Percentiles rank a stretch among this genome's conserved stretches.
phyloP scores from a whole-genome alignment of 345 rosid species.

The Jatropha curcas region DNA sequence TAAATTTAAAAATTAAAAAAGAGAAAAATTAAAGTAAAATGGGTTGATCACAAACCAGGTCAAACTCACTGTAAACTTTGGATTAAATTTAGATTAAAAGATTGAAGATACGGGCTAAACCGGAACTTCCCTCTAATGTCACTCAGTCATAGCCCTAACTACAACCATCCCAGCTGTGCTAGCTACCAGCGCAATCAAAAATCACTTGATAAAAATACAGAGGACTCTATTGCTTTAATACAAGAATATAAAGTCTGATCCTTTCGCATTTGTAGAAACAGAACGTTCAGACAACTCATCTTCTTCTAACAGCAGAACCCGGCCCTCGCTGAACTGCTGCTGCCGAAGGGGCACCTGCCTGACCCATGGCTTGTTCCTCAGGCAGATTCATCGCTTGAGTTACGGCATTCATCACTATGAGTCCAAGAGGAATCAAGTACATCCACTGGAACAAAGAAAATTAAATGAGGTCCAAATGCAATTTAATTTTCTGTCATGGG shows the following conservation, averaged over 20 bases:
- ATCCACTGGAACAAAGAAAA: slow-evolving; percentile 64
- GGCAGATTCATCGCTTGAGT: slow-evolving; percentile 95
- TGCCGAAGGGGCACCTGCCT: slow-evolving; percentile 46
- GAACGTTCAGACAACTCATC: slow-evolving; percentile 35
- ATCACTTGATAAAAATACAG: slow-evolving; percentile 11
- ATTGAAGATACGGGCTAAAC: too few species aligned
- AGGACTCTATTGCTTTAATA: background rate
- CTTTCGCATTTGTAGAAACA: background rate
- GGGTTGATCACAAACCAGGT: too few species aligned
- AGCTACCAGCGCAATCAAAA: too few species aligned
- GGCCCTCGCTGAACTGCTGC: slow-evolving; percentile 44
- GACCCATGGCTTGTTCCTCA: slow-evolving; percentile 67
- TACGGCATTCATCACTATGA: slow-evolving; percentile 81
- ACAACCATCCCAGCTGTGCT: too few species aligned
- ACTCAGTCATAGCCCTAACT: too few species aligned
- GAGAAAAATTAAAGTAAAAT: too few species aligned
- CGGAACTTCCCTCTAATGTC: too few species aligned
- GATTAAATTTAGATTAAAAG: too few species aligned
- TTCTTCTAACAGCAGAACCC: slow-evolving; percentile 51
- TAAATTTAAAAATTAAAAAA: too few species aligned
- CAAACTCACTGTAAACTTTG: too few species aligned
- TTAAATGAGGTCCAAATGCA: slow-evolving; percentile 2
- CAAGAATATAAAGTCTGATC: background rate
- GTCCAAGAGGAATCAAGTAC: slow-evolving; percentile 89
- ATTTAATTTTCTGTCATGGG: background rate